Conservation (phyloP, 192 early-diverging fungal species). For the Borealophlyctis nickersoniae region DNA sequence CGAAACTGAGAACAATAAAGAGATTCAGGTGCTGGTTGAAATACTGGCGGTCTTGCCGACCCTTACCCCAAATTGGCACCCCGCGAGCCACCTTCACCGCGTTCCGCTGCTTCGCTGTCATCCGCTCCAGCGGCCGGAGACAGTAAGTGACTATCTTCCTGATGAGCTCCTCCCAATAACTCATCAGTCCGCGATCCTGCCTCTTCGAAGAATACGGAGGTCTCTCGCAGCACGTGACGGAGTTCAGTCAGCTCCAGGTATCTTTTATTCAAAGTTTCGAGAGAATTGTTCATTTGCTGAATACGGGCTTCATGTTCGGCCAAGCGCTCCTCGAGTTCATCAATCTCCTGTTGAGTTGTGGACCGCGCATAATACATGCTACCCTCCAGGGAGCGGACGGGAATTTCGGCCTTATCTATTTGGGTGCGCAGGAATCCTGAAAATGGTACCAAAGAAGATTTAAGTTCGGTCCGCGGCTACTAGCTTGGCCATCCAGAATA, state of each 20-base stretch:
- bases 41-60: neutral
- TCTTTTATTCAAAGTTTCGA: constrained; percentile 83
- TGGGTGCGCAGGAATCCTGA: constrained; percentile 79
- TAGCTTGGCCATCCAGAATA: neutral
- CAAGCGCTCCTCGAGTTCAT: constrained; percentile 83
- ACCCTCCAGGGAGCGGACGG: constrained; percentile 45
- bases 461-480: neutral
- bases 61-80: constrained; percentile 41
- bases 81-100: constrained; percentile 25
- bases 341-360: constrained; percentile 84
- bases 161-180: constrained; percentile 21
- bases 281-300: constrained; percentile 78
- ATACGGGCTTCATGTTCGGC: constrained; percentile 79
- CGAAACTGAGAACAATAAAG: constrained; percentile 60
- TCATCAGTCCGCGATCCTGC: constrained; percentile 50
- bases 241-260: constrained; percentile 88
- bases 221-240: constrained; percentile 85
- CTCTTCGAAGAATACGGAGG: constrained; percentile 75
- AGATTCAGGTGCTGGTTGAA: constrained; percentile 11
- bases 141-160: constrained; percentile 38
- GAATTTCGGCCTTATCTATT: constrained; percentile 74
- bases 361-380: constrained; percentile 56
- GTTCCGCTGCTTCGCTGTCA: constrained; percentile 29
- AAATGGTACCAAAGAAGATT: constrained; percentile 8
- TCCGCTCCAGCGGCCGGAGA: constrained; percentile 17